Evolutionary conservation across 2,329 filamentous ascomycete genomes (phyloP).

Genomic region (Scedosporium apiospermum): DNA sequence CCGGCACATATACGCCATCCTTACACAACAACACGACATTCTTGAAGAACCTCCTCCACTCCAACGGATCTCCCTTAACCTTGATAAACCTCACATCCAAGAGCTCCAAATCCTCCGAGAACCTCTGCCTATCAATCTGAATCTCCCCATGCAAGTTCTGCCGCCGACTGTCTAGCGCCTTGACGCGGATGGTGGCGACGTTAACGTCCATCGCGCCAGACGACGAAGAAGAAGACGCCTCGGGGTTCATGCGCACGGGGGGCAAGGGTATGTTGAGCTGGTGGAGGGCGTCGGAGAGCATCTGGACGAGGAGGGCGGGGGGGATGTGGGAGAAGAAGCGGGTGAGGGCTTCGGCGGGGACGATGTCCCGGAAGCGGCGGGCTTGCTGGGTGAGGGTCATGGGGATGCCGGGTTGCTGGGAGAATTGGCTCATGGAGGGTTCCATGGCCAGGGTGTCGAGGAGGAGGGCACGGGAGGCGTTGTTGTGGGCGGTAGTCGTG

Average conservation of each 20-base stretch:
- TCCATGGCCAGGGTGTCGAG: slow-evolving; percentile 69
- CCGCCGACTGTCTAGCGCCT: slow-evolving; percentile 61
- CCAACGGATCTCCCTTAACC: slow-evolving; percentile 86
- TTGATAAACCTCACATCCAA: slow-evolving; percentile 89
- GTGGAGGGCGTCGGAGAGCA: slow-evolving; percentile 73
- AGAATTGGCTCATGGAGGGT: slow-evolving; percentile 80
- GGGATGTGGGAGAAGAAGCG: slow-evolving; percentile 85
- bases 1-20: slow-evolving; percentile 61
- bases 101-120: slow-evolving; percentile 49
- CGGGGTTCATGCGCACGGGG: slow-evolving; percentile 27
- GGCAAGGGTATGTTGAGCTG: slow-evolving; percentile 73
- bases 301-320: slow-evolving; percentile 64
- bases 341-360: slow-evolving; percentile 77
- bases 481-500: slow-evolving; percentile 17
- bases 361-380: slow-evolving; percentile 79
- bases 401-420: slow-evolving; percentile 65
- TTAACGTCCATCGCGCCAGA: slow-evolving; percentile 1
- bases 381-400: slow-evolving; percentile 83
- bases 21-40: slow-evolving; percentile 82
- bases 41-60: slow-evolving; percentile 97
- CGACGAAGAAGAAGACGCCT: slow-evolving; percentile 27
- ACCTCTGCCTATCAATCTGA: slow-evolving; percentile 55
- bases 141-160: slow-evolving; percentile 70
- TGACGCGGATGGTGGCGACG: slow-evolving; percentile 59
- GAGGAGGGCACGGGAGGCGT: slow-evolving; percentile 28